Base-by-base conservation (phyloP, 495 filamentous ascomycete genomes). In the Aspergillus nanangensis region DNA sequence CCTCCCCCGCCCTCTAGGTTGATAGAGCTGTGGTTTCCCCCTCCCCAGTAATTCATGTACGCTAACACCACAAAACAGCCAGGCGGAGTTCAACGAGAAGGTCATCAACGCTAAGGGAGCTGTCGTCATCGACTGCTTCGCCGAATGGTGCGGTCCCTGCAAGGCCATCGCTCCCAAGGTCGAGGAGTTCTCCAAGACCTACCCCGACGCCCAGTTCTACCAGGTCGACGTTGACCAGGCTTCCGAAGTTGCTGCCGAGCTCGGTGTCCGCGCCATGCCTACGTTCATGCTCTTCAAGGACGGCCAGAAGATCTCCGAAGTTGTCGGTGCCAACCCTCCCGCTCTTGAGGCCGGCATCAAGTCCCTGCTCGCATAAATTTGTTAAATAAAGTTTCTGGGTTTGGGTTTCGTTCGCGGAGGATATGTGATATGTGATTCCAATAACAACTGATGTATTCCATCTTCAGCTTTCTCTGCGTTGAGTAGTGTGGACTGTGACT, bases 61-160 rank as follows among this genome's bases (percentile, higher is more conserved):
- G 19, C 17, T 45, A 35, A 8, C 10, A 40, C 13, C 40, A 27
- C 11, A 19, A 48, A 50, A 65, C 59, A 95, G 88, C 45, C 72
- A 72, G 51, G 62, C 66, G 0, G 75, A 82, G 24, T 96, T 83
- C 72, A 20, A 56, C 39, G 50, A 47, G 25, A 57, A 60, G 45
- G 57, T 67, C 42, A 27, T 40, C 55, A 78, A 66, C 7, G 39
- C 60, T 45, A 37, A 42, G 35, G 74, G 74, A 11, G 64, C 87
- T 52, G 76, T 95, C 52, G 71, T 96, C 53, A 61, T 96, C 65
- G 92, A 97, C 76, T 90, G 81, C 72, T 88, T 84, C 63, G 92
- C 92, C 35, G 78, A 70, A 27, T 97, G 92, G 92, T 97, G 92
- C 76, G 91, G 90, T 31, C 92, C 92, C 41, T 97, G 92, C 83